Conservation (phyloP, 2,329 filamentous ascomycete species). For the Colletotrichum gloeosporioides region DNA sequence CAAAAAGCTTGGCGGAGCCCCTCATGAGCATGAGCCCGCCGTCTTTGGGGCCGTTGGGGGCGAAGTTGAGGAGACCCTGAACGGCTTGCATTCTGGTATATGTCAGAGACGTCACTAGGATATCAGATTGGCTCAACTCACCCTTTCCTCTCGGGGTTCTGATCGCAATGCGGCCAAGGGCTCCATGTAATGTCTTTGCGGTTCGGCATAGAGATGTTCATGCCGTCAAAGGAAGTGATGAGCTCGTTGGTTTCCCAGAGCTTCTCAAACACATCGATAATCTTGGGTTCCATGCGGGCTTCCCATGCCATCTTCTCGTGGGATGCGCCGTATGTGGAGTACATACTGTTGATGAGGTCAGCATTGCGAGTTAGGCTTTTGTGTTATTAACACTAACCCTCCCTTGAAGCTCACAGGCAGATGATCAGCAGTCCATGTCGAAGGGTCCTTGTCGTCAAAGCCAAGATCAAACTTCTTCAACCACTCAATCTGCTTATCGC, state of each 20-base stretch:
- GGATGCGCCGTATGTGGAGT: conserved; percentile 38
- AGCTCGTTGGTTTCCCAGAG: conserved; percentile 41
- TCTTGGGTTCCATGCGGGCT: conserved; percentile 42
- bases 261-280: conserved; percentile 44
- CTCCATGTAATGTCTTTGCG: conserved; percentile 40
- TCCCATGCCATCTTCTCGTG: conserved; percentile 52
- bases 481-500: conserved; percentile 45
- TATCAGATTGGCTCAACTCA: conserved; percentile 13
- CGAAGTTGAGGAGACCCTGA: conserved; percentile 49
- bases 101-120: neutral
- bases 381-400: conserved; percentile 9
- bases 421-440: conserved; percentile 47
- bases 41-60: conserved; percentile 49
- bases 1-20: conserved; percentile 43
- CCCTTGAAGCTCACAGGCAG: conserved; percentile 48
- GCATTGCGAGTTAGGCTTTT: neutral
- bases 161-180: conserved; percentile 52
- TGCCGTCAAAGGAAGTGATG: conserved; percentile 31
- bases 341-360: conserved; percentile 34
- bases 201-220: conserved; percentile 49
- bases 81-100: conserved; percentile 33
- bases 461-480: conserved; percentile 43
- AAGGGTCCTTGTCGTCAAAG: conserved; percentile 41
- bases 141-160: conserved; percentile 44
- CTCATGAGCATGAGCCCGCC: conserved; percentile 51